Conservation (phyloP, 2,329 filamentous ascomycete species). For the Alternaria hordeiaustralica region DNA sequence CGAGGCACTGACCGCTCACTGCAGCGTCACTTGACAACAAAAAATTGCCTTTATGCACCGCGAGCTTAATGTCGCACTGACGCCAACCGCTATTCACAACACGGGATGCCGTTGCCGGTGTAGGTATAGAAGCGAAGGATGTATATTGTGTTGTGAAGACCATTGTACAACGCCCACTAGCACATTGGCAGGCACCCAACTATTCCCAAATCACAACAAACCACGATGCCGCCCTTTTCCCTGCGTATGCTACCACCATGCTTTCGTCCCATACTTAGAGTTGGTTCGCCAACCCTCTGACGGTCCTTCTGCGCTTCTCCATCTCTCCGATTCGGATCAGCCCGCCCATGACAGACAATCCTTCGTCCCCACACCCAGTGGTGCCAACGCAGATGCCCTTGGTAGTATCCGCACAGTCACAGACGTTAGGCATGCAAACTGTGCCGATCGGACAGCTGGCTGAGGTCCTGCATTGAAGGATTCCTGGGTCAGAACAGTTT, state of each 20-base stretch:
- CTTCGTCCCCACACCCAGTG: constrained; percentile 23
- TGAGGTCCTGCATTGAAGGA: neutral
- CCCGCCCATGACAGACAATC: constrained; percentile 16
- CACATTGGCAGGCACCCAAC: neutral
- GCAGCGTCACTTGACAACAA: neutral
- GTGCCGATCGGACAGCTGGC: constrained; percentile 21
- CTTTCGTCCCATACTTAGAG: neutral
- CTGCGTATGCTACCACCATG: neutral
- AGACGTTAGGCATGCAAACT: constrained; percentile 26
- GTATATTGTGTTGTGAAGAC: constrained; percentile 9
- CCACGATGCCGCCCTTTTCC: neutral
- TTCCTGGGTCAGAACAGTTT: constrained; percentile 14
- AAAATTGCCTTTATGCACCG: neutral
- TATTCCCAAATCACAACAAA: neutral
- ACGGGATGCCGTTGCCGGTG: neutral
- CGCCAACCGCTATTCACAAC: neutral
- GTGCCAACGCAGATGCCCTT: constrained; percentile 30
- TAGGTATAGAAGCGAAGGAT: constrained; percentile 8
- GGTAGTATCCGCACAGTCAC: constrained; percentile 15
- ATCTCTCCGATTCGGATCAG: constrained; percentile 20
- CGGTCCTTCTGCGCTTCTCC: constrained; percentile 16
- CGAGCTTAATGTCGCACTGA: neutral
- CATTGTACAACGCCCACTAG: neutral
- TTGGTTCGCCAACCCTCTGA: neutral
- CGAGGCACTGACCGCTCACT: neutral